These are phyloP conservation scores for Pythium plurisporium DNA, from an alignment of 352 stramenopile species.

Conservation along the genomic window DNA sequence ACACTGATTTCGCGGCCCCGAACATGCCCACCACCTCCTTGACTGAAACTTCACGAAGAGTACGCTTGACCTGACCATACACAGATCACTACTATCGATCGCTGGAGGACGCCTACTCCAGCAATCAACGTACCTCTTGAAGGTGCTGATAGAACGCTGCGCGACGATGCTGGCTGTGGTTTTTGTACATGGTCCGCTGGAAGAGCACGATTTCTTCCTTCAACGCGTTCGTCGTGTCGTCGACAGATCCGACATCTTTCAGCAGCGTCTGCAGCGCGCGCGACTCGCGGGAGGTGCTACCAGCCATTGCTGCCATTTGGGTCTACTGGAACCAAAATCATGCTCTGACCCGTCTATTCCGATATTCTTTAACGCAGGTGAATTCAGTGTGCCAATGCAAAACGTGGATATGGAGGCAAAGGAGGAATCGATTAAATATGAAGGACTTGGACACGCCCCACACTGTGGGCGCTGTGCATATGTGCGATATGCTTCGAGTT, in stretches of 20 bases:
- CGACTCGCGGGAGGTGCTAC: slow-evolving; percentile 13
- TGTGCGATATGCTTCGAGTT: background rate
- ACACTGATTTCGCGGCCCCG: slow-evolving; percentile 30
- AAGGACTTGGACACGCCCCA: no score
- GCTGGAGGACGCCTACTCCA: background rate
- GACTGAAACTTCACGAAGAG: slow-evolving; percentile 43
- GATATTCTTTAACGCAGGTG: slow-evolving; percentile 3
- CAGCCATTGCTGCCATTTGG: slow-evolving; percentile 20
- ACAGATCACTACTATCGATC: background rate
- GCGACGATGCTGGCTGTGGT: slow-evolving; percentile 82
- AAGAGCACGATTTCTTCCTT: slow-evolving; percentile 61
- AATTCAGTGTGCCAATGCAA: background rate
- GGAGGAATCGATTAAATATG: slow-evolving; percentile 22
- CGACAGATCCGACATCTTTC: slow-evolving; percentile 32
- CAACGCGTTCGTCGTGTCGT: slow-evolving; percentile 38
- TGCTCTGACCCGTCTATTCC: background rate
- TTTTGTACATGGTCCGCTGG: slow-evolving; percentile 85
- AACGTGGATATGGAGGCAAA: background rate
- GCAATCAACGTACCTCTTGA: slow-evolving; percentile 34
- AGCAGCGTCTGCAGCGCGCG: slow-evolving; percentile 33
- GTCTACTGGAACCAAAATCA: background rate
- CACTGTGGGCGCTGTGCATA: no score
- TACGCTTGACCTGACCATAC: slow-evolving; percentile 52
- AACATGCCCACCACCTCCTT: slow-evolving; percentile 36
- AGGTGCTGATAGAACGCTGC: slow-evolving; percentile 80